phyloP scores from a whole-genome alignment of 2,329 filamentous ascomycete genomes.

The Aspergillus quadricinctus region DNA sequence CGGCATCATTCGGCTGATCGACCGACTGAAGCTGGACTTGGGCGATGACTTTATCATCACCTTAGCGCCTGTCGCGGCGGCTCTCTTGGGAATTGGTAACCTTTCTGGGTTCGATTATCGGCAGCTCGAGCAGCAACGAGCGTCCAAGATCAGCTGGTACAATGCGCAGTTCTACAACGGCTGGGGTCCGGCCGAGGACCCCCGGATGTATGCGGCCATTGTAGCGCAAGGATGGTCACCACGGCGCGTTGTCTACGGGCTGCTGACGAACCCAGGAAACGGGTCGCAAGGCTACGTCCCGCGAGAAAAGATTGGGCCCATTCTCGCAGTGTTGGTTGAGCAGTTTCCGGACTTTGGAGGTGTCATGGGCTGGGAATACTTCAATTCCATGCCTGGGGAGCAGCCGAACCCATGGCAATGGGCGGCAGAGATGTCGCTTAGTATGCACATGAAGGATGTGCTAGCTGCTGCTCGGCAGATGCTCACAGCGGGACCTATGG shows the following conservation, averaged over 20 bases:
- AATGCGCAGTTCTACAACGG: constrained; percentile 93
- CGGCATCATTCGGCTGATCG: constrained; percentile 63
- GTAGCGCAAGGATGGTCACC: constrained; percentile 62
- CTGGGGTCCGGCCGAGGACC: constrained; percentile 65
- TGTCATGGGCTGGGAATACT: constrained; percentile 95
- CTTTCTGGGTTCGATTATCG: constrained; percentile 80
- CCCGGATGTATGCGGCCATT: constrained; percentile 41
- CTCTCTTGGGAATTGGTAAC: constrained; percentile 58
- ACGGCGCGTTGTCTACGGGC: constrained; percentile 70
- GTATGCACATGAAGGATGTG: constrained; percentile 40
- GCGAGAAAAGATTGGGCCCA: constrained; percentile 52
- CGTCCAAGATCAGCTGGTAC: constrained; percentile 72
- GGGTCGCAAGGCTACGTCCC: constrained; percentile 62
- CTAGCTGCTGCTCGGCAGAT: constrained; percentile 30
- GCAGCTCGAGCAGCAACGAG: constrained; percentile 64
- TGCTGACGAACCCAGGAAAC: constrained; percentile 74
- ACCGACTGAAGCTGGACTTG: constrained; percentile 54
- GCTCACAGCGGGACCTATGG: constrained; percentile 24
- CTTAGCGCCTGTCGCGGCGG: constrained; percentile 75
- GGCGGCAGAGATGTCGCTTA: constrained; percentile 63
- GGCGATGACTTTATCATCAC: constrained; percentile 66
- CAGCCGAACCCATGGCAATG: constrained; percentile 67
- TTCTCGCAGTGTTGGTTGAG: constrained; percentile 54
- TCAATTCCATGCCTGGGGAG: constrained; percentile 70
- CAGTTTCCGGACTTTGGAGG: constrained; percentile 72